phyloP scores from a whole-genome alignment of 169 alveolate species.

The Haemoproteus tartakovskyi region DNA sequence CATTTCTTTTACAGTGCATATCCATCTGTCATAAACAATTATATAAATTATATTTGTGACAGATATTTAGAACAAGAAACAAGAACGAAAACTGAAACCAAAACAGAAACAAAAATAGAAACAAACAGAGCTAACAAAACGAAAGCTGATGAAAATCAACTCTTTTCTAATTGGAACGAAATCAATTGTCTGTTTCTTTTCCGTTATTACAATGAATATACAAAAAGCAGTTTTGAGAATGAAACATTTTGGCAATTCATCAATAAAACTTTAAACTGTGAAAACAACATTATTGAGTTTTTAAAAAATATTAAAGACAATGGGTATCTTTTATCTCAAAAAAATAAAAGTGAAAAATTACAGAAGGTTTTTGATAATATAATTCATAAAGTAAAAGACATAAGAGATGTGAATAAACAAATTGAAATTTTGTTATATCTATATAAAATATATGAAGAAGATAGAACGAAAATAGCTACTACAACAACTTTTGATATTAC shows the following conservation, averaged over 20 bases:
- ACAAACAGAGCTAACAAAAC: not conserved
- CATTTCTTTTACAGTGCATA: slow-evolving; percentile 33
- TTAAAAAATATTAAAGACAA: not conserved
- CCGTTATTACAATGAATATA: slow-evolving; percentile 28
- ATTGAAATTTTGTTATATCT: slow-evolving; percentile 27
- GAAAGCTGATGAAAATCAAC: not conserved
- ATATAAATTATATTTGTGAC: slow-evolving; percentile 5
- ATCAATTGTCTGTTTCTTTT: not conserved
- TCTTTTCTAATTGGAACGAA: not conserved
- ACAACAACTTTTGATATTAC: too few species aligned
- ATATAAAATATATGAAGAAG: slow-evolving; percentile 11
- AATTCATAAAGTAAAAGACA: slow-evolving; percentile 7
- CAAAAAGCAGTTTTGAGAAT: slow-evolving; percentile 3
- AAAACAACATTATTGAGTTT: not conserved
- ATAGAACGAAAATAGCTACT: too few species aligned
- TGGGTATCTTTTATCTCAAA: not conserved
- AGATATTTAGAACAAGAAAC: not conserved
- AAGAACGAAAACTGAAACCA: not conserved
- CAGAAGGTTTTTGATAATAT: slow-evolving; percentile 4
- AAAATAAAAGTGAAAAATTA: too few species aligned
- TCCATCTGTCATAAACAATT: slow-evolving; percentile 34
- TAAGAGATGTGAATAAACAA: slow-evolving; percentile 50
- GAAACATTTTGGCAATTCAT: slow-evolving; percentile 1
- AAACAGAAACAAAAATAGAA: not conserved
- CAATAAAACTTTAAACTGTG: slow-evolving; percentile 7